A percentile compares a stretch with the other conserved stretches of the same genome.
Evolutionary conservation across 2,329 filamentous ascomycete species (phyloP).

Genomic region (Fusarium tuaranense): DNA sequence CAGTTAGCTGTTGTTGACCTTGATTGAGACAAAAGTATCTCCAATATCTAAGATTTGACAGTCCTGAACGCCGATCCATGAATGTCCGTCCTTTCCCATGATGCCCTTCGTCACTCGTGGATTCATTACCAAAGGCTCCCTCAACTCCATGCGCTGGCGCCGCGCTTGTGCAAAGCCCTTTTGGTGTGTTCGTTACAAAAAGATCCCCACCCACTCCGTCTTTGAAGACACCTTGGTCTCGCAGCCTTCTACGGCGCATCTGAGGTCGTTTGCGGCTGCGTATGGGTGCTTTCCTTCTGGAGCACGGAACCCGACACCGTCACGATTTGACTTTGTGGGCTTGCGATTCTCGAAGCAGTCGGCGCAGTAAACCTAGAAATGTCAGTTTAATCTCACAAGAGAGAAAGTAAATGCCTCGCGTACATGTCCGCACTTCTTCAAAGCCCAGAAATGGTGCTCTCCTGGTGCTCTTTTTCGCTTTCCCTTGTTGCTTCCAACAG

Average conservation of each 20-base stretch:
- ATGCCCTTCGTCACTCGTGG: constrained; percentile 32
- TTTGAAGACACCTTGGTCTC: constrained; percentile 65
- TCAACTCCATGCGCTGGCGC: constrained; percentile 1
- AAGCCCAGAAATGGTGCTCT: constrained; percentile 92
- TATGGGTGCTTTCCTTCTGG: constrained; percentile 45
- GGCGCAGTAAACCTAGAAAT: constrained; percentile 70
- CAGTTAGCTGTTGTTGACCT: background rate
- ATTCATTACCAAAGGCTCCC: constrained; percentile 13
- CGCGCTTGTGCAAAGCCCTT: background rate
- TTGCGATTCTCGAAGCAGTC: constrained; percentile 70
- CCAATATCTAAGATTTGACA: constrained; percentile 17
- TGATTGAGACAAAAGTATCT: background rate
- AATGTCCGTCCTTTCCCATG: background rate
- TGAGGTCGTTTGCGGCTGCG: constrained; percentile 48
- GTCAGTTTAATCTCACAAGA: constrained; percentile 8
- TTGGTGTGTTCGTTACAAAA: constrained; percentile 53
- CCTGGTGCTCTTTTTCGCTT: constrained; percentile 63
- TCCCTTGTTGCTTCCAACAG: constrained; percentile 39
- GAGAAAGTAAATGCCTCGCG: constrained; percentile 39
- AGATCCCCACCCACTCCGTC: constrained; percentile 71
- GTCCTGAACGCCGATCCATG: constrained; percentile 36
- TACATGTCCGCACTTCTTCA: constrained; percentile 94
- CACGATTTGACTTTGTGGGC: constrained; percentile 49
- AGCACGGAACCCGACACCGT: constrained; percentile 54
- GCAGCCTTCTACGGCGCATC: constrained; percentile 70